Evolutionary conservation across 768 basidiomycete species (phyloP), one percentile per base, ranked within the genome.

Genomic region (Boletus rufocinnamomeus): DNA sequence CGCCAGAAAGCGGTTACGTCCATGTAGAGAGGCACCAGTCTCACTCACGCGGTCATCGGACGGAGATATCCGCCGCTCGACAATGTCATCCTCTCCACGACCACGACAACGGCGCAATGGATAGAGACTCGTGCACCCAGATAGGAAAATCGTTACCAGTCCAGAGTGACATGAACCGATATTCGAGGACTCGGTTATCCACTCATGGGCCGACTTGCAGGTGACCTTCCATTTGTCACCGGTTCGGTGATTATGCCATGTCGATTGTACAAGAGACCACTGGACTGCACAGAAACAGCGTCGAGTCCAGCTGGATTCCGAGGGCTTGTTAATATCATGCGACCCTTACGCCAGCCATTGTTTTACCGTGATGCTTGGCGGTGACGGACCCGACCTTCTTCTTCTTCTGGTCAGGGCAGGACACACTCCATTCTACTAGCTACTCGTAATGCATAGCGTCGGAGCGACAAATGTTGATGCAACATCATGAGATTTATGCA

Each of bases 11-110:
- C 4, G 14, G 30, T 32, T 47, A 48, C 48, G 48, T 49, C 21
- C 46, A 47, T 30, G 28, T 19, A n/a, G 46, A 41, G 19, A 47
- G 46, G 46, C 25, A 41, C 40, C 8, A 5, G 32, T 13, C 34
- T 38, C 45, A 27, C 28, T 55, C 62, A n/a, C 62, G 58, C 62
- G 62, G 57, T 63, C 62, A 50, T 63, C 62, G 57, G 47, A 58
- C 50, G 53, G 60, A 25, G 38, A 40, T 61, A 34, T 19, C 58
- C 47, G 30, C 46, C 14, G 28, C 28, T 17, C 11, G 16, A 58
- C 58, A 59, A 37, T 58, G 47, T 58, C 52, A 4, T 10, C 17
- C 30, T 9, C 27, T 21, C 30, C 28, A 6, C 41, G 16, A 34
- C 13, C 32, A 35, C 21, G 49, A 35, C 32, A 23, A 23, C 48